These are phyloP conservation scores for Pseudomassariella vexata DNA, from an alignment of 2,329 filamentous ascomycete genomes.

Conservation along the genomic window DNA sequence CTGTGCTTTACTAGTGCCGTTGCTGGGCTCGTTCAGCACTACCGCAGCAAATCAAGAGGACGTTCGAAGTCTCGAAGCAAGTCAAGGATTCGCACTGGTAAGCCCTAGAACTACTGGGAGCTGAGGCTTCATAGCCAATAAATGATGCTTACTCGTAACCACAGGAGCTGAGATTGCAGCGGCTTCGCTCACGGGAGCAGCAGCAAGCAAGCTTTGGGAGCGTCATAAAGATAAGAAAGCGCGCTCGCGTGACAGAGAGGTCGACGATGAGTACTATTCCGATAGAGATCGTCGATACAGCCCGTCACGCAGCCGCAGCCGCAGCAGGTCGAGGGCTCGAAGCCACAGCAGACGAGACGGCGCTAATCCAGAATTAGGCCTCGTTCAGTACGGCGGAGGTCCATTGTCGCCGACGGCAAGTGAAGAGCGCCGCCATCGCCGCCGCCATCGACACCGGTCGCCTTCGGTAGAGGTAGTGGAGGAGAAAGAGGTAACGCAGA, in stretches of 20 bases:
- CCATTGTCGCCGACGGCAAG: conserved; percentile 47
- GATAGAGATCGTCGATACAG: conserved; percentile 10
- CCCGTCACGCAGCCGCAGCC: conserved; percentile 23
- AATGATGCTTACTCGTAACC: conserved; percentile 9
- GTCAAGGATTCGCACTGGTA: conserved; percentile 37
- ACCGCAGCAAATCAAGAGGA: conserved; percentile 44
- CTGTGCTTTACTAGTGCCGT: conserved; percentile 33
- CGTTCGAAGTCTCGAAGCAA: conserved; percentile 31
- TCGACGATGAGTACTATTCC: conserved; percentile 26
- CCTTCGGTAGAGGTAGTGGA: conserved; percentile 24
- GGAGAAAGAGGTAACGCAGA: conserved; percentile 31
- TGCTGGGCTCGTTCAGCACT: conserved; percentile 52
- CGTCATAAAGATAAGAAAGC: conserved; percentile 56
- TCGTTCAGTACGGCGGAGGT: conserved; percentile 60
- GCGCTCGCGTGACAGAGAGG: conserved; percentile 27
- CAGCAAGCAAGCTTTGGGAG: conserved; percentile 57
- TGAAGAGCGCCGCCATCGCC: conserved; percentile 35
- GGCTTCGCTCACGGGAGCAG: conserved; percentile 53
- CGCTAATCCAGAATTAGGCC: conserved; percentile 62
- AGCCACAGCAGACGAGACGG: conserved; percentile 34
- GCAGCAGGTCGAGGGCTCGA: conserved; percentile 32
- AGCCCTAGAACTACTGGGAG: conserved; percentile 7
- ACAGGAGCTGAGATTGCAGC: conserved; percentile 51
- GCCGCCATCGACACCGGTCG: conserved; percentile 30
- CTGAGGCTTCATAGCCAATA: background rate